These are phyloP conservation scores for Acacia pycnantha DNA, from an alignment of 331 rosid species.

Conservation along the genomic window DNA sequence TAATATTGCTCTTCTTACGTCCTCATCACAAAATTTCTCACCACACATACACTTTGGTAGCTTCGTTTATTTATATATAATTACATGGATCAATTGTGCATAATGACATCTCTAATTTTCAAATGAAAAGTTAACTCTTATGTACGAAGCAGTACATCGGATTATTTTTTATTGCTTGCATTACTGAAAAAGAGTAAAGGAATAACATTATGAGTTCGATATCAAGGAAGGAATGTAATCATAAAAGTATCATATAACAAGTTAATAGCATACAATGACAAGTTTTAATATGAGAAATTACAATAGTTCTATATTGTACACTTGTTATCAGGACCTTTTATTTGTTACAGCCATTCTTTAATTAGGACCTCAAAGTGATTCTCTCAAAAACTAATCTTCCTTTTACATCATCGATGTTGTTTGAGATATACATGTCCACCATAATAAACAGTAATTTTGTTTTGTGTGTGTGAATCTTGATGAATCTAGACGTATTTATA, in stretches of 20 bases:
- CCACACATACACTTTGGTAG: constrained; percentile 27
- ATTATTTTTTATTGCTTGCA: neutral
- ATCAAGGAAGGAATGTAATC: neutral
- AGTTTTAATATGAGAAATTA: too few relatives aligned
- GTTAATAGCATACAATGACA: too few relatives aligned
- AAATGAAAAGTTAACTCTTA: neutral
- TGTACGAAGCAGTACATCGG: constrained; percentile 13
- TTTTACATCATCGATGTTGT: neutral
- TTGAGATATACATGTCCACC: neutral
- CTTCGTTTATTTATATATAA: constrained; percentile 15
- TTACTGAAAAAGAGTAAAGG: neutral
- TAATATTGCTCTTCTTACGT: constrained; percentile 42
- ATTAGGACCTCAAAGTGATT: too few relatives aligned
- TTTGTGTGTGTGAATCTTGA: neutral
- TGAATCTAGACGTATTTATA: neutral
- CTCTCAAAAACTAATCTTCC: neutral
- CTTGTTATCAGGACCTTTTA: too few relatives aligned
- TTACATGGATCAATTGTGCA: constrained; percentile 25
- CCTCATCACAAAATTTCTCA: constrained; percentile 29
- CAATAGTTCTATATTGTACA: too few relatives aligned
- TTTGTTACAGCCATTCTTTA: too few relatives aligned
- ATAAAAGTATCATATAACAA: too few relatives aligned
- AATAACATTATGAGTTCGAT: too few relatives aligned
- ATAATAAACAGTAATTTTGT: neutral
- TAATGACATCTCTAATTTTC: constrained; percentile 26